A percentile compares a stretch with the other conserved stretches of the same genome.
phyloP scores from a whole-genome alignment of 2,329 filamentous ascomycete species.

The Aspergillus latus region DNA sequence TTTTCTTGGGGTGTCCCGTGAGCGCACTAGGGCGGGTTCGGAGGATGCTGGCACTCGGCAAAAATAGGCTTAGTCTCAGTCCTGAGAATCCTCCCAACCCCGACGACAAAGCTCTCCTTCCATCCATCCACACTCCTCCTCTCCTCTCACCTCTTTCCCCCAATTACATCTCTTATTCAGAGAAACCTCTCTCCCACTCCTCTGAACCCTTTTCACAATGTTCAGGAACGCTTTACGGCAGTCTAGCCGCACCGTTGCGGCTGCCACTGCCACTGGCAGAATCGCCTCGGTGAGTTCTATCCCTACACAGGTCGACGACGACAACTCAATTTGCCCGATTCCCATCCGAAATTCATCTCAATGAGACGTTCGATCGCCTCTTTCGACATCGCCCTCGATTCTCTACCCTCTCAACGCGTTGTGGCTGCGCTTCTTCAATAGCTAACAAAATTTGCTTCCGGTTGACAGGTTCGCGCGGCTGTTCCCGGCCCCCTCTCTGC shows the following conservation, averaged over 20 bases:
- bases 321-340: slow-evolving; percentile 31
- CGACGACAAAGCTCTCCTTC: slow-evolving; percentile 45
- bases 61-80: slow-evolving; percentile 41
- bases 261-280: slow-evolving; percentile 88
- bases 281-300: slow-evolving; percentile 85
- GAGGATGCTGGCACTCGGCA: slow-evolving; percentile 39
- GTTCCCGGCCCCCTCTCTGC: slow-evolving; percentile 74
- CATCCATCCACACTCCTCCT: slow-evolving; percentile 45
- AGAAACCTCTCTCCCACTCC: slow-evolving; percentile 45
- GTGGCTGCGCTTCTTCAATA: slow-evolving; percentile 49
- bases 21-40: slow-evolving; percentile 41
- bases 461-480: slow-evolving; percentile 75
- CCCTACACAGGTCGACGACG: slow-evolving; percentile 42
- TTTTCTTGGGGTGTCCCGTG: slow-evolving; percentile 25
- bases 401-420: slow-evolving; percentile 24
- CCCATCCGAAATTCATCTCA: slow-evolving; percentile 37
- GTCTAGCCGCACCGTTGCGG: slow-evolving; percentile 91
- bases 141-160: slow-evolving; percentile 38
- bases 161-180: slow-evolving; percentile 45
- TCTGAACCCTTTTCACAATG: slow-evolving; percentile 63
- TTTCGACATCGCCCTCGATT: slow-evolving; percentile 24
- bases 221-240: slow-evolving; percentile 98
- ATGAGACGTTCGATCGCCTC: slow-evolving; percentile 30
- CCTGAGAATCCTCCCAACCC: slow-evolving; percentile 42
- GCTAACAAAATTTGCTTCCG: slow-evolving; percentile 44